Conservation (phyloP, 1,284 basidiomycete genomes). For the Cryptococcus sp. region DNA sequence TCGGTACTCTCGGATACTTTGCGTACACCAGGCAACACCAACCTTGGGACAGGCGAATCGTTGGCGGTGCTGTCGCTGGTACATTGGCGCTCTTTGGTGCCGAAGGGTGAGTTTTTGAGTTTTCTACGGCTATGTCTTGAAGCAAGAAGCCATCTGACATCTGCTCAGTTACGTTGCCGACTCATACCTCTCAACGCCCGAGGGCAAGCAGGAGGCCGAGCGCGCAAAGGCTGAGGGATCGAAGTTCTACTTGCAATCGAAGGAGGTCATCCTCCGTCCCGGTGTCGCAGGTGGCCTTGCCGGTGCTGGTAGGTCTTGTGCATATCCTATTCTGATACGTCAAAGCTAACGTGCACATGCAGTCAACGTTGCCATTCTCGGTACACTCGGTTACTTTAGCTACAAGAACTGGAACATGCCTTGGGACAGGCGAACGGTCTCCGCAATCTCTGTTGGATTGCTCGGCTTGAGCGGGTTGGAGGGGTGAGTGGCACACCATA, state of each 20-base stretch:
- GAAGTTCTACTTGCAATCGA: conserved; percentile 62
- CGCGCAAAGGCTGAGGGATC: conserved; percentile 66
- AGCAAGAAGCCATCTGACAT: conserved; percentile 12
- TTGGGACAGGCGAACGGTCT: conserved; percentile 72
- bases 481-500: conserved; percentile 59
- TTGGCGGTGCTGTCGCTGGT: conserved; percentile 62
- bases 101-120: conserved; percentile 57
- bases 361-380: conserved; percentile 72
- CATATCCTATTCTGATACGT: background rate
- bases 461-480: conserved; percentile 68
- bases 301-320: conserved; percentile 61
- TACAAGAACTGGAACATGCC: conserved; percentile 69
- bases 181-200: conserved; percentile 63
- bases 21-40: conserved; percentile 69
- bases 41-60: conserved; percentile 62
- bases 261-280: conserved; percentile 67
- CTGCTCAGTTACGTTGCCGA: conserved; percentile 61
- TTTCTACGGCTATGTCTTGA: background rate
- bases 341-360: background rate
- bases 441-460: conserved; percentile 66
- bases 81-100: conserved; percentile 62
- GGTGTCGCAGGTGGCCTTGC: conserved; percentile 69
- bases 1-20: conserved; percentile 65
- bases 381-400: conserved; percentile 67
- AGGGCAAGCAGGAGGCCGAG: conserved; percentile 62